phyloP scores from a whole-genome alignment of 306 rosid genomes.

The Ormosia semicastrata region DNA sequence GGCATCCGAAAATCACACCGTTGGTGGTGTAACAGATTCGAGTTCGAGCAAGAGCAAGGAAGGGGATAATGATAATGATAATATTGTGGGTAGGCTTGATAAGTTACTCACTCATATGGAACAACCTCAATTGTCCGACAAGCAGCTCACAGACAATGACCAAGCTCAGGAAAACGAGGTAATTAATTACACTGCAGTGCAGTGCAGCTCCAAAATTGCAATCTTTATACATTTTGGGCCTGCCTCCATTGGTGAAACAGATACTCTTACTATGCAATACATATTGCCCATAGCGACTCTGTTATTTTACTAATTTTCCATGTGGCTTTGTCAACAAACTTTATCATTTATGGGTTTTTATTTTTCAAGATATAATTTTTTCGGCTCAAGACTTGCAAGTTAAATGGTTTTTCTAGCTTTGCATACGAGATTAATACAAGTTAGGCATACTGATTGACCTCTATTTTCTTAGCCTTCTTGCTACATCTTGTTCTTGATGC shows the following conservation, averaged over 20 bases:
- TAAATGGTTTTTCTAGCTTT: neutral
- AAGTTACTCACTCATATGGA: conserved; percentile 31
- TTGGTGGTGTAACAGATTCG: neutral
- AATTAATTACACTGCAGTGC: neutral
- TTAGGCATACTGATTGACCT: too few relatives aligned
- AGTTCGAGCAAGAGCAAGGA: conserved; percentile 31
- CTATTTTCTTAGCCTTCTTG: too few relatives aligned
- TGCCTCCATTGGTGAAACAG: too few relatives aligned
- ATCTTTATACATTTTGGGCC: too few relatives aligned
- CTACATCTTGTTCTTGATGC: too few relatives aligned
- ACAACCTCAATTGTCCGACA: conserved; percentile 58
- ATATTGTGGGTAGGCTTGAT: conserved; percentile 42
- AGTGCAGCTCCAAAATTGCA: neutral
- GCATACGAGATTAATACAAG: too few relatives aligned
- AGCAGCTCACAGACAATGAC: conserved; percentile 62
- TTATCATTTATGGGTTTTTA: too few relatives aligned
- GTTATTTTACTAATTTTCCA: too few relatives aligned
- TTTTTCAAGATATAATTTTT: too few relatives aligned
- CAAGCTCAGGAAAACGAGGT: conserved; percentile 92
- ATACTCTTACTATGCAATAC: too few relatives aligned
- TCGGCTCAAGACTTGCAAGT: neutral
- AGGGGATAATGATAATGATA: conserved; percentile 9
- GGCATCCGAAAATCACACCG: neutral
- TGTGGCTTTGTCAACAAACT: too few relatives aligned
- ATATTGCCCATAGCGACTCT: too few relatives aligned